phyloP scores from a whole-genome alignment of 2,329 filamentous ascomycete species.

The Thielaviopsis cerberus region DNA sequence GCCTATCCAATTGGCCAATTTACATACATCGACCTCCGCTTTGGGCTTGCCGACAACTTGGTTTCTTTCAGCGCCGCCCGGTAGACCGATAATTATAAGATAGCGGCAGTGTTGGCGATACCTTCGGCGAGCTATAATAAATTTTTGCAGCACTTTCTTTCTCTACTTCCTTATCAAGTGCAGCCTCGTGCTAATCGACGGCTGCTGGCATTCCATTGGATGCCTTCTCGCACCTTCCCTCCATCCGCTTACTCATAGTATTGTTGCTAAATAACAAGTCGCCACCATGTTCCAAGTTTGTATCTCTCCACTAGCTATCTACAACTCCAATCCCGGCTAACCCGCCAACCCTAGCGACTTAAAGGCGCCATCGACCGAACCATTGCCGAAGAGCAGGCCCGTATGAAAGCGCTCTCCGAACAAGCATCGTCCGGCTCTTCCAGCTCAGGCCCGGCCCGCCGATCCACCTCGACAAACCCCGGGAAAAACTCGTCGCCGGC shows the following conservation, averaged over 20 bases:
- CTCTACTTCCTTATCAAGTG: background rate
- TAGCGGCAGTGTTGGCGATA: background rate
- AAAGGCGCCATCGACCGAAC: constrained; percentile 71
- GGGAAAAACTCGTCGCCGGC: constrained; percentile 5
- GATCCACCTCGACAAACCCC: constrained; percentile 16
- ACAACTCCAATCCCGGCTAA: background rate
- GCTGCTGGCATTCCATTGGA: constrained; percentile 6
- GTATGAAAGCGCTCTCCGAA: constrained; percentile 39
- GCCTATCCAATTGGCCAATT: background rate
- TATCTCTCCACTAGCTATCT: constrained; percentile 1
- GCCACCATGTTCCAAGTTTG: constrained; percentile 20
- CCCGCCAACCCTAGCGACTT: constrained; percentile 39
- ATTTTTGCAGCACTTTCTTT: background rate
- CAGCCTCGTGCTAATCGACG: background rate
- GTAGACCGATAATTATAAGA: background rate
- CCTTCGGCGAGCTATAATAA: background rate
- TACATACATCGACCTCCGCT: background rate
- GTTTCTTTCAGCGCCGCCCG: background rate
- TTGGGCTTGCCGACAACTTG: background rate
- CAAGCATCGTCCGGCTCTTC: constrained; percentile 23
- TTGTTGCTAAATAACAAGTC: background rate
- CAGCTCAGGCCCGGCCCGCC: constrained; percentile 24
- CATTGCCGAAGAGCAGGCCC: constrained; percentile 81
- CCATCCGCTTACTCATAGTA: background rate
- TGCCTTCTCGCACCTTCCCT: constrained; percentile 13